Conservation (phyloP, 1,284 basidiomycete genomes). For the Hemileia vastatrix region DNA sequence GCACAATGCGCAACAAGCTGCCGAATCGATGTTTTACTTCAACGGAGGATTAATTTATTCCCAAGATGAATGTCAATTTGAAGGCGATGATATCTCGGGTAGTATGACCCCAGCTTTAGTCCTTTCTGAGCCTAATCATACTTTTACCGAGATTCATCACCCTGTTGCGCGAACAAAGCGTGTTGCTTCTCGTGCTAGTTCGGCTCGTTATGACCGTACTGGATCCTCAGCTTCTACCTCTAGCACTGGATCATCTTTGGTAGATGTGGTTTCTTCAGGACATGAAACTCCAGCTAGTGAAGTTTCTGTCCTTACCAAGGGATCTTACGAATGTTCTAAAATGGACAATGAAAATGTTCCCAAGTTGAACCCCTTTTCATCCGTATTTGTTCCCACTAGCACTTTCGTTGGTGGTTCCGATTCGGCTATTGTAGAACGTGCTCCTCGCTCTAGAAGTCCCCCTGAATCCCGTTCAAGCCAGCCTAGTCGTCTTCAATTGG, state of each 20-base stretch:
- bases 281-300: too few relatives aligned
- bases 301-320: too few relatives aligned
- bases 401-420: not conserved
- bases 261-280: too few relatives aligned
- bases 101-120: constrained; percentile 12
- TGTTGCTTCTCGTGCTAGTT: not conserved
- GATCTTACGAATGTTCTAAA: not conserved
- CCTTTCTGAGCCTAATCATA: constrained; percentile 13
- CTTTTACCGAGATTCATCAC: constrained; percentile 5
- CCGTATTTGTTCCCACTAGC: constrained; percentile 12
- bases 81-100: constrained; percentile 6
- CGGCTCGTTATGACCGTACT: not conserved
- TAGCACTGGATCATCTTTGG: not conserved
- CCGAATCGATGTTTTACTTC: constrained; percentile 8
- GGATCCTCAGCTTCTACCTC: not conserved
- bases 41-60: too few relatives aligned
- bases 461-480: not conserved
- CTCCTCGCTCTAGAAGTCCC: constrained; percentile 9
- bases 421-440: constrained; percentile 1
- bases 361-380: constrained; percentile 18
- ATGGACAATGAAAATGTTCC: not conserved
- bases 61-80: too few relatives aligned
- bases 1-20: constrained; percentile 11
- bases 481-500: constrained; percentile 2
- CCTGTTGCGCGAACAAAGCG: not conserved